Evolutionary conservation across 345 rosid species (phyloP).

Genomic region (Kernera saxatilis): DNA sequence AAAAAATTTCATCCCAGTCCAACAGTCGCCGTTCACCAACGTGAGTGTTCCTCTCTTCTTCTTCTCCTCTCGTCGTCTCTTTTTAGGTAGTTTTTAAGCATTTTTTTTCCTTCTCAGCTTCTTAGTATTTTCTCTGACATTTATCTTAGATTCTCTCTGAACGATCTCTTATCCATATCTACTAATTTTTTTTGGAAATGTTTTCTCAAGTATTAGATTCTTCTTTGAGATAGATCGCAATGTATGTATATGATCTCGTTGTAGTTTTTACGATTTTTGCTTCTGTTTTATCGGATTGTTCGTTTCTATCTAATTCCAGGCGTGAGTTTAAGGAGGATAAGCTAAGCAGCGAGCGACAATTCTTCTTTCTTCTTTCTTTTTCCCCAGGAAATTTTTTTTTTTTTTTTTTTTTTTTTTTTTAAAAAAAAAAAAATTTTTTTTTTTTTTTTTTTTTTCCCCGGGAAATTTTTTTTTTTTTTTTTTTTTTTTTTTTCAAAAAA

Average conservation of each 20-base stretch:
- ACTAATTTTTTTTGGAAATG: not conserved
- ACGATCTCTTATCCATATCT: not conserved
- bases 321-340: not conserved
- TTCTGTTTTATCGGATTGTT: not conserved
- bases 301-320: not conserved
- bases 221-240: conserved; percentile 7
- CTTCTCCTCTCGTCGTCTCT: not conserved
- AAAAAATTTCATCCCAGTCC: not conserved
- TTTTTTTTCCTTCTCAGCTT: not conserved
- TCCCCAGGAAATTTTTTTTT: not conserved
- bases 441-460: not conserved
- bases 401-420: not conserved
- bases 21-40: not conserved
- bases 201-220: not conserved
- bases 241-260: conserved; percentile 11
- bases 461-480: not conserved
- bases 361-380: not conserved
- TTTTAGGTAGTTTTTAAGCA: not conserved
- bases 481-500: not conserved
- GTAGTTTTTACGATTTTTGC: not conserved
- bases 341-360: not conserved
- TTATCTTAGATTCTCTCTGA: not conserved
- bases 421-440: no score
- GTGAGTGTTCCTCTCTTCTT: conserved; percentile 5
- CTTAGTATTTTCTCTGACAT: not conserved